Percentiles rank a stretch among this genome's conserved stretches.
phyloP scores from a whole-genome alignment of 306 rosid genomes.

The Corylus heterophylla region DNA sequence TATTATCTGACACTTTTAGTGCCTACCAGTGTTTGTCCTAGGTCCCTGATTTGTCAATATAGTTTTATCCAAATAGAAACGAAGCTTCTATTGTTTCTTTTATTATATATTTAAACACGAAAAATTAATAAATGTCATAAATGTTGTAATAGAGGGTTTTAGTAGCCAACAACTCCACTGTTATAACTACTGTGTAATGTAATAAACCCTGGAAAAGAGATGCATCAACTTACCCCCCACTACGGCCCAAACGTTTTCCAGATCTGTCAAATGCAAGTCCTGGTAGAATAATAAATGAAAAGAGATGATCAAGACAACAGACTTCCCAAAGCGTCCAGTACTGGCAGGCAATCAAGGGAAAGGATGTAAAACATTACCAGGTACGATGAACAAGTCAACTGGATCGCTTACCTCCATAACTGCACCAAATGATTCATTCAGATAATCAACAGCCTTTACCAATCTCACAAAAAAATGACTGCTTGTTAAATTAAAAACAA shows the following conservation, averaged over 20 bases:
- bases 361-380: constrained; percentile 52
- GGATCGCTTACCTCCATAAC: constrained; percentile 89
- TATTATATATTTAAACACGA: not conserved
- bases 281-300: constrained; percentile 30
- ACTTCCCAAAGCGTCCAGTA: not conserved
- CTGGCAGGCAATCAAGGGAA: constrained; percentile 1
- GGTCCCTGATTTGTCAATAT: not conserved
- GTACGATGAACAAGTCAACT: constrained; percentile 83
- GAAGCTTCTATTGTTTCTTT: not conserved
- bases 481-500: no score
- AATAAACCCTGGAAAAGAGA: not conserved
- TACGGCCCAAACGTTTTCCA: constrained; percentile 94
- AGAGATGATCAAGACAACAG: constrained; percentile 6
- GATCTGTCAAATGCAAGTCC: constrained; percentile 93
- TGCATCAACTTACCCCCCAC: constrained; percentile 78
- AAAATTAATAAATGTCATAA: not conserved
- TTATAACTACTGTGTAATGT: not conserved
- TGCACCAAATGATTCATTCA: constrained; percentile 44
- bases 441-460: not conserved
- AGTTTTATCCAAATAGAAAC: not conserved
- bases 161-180: constrained; percentile 1
- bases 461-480: not conserved
- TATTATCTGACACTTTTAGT: not conserved
- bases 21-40: not conserved
- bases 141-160: not conserved